phyloP scores from a whole-genome alignment of 2,329 filamentous ascomycete genomes.

The Neocucurbitaria cava region DNA sequence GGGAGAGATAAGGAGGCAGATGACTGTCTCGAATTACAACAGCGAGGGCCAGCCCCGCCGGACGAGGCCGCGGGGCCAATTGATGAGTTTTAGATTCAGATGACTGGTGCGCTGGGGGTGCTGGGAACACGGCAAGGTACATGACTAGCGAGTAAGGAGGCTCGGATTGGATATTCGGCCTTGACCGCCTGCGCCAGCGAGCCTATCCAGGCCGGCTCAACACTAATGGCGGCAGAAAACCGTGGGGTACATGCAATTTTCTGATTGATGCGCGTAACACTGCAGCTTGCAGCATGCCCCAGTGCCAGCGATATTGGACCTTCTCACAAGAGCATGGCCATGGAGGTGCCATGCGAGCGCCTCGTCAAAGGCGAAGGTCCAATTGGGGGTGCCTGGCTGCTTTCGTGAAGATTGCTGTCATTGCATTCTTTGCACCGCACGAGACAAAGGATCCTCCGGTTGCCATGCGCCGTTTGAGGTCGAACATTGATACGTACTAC shows the following conservation, averaged over 20 bases:
- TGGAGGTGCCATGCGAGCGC: background rate
- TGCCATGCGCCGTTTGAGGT: slow-evolving; percentile 28
- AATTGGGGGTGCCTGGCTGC: slow-evolving; percentile 17
- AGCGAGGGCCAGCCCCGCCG: slow-evolving; percentile 29
- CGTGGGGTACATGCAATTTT: slow-evolving; percentile 48
- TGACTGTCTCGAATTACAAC: slow-evolving; percentile 47
- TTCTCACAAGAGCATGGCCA: slow-evolving; percentile 29
- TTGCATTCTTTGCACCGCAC: slow-evolving; percentile 21
- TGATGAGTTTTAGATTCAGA: slow-evolving; percentile 23
- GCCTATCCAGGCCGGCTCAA: slow-evolving; percentile 24
- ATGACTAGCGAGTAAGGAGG: slow-evolving; percentile 40
- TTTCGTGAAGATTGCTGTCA: slow-evolving; percentile 10
- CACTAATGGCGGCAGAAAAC: slow-evolving; percentile 42
- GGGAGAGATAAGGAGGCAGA: slow-evolving; percentile 40
- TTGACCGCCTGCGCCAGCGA: slow-evolving; percentile 34
- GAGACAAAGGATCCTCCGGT: slow-evolving; percentile 16
- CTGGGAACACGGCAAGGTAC: slow-evolving; percentile 36
- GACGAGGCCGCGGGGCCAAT: slow-evolving; percentile 39
- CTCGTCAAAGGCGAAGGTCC: background rate
- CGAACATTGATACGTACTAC: slow-evolving; percentile 9
- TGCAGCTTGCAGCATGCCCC: slow-evolving; percentile 23
- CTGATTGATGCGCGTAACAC: slow-evolving; percentile 31
- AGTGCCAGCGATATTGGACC: slow-evolving; percentile 3
- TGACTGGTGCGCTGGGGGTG: slow-evolving; percentile 36
- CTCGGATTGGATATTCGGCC: slow-evolving; percentile 31